Percentiles rank a stretch among this genome's conserved stretches.
Conservation (phyloP, 257 asterid genomes). For the Penstemon eatonii region DNA sequence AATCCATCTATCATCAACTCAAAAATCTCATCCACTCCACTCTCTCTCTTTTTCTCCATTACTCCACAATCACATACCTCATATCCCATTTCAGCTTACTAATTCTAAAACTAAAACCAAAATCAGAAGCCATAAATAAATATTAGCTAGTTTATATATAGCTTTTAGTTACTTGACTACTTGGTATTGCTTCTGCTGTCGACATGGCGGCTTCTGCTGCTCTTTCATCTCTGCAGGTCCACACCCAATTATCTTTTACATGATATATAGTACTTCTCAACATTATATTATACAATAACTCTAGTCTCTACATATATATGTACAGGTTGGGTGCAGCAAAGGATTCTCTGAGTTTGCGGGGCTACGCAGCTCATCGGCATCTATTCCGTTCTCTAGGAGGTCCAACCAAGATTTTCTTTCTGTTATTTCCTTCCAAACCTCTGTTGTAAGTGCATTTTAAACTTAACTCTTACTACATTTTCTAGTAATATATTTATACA, state of each 20-base stretch:
- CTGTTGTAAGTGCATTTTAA: slow-evolving; percentile 55
- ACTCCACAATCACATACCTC: slow-evolving; percentile 28
- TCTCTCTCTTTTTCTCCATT: too few species aligned
- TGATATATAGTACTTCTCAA: background rate
- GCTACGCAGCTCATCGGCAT: slow-evolving; percentile 65
- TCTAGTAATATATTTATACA: background rate
- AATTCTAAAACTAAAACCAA: too few species aligned
- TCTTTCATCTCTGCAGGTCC: slow-evolving; percentile 82
- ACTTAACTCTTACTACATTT: background rate
- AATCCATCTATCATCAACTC: slow-evolving; percentile 43
- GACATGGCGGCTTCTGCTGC: slow-evolving; percentile 78
- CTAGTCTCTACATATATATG: background rate
- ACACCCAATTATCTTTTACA: background rate
- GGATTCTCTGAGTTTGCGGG: slow-evolving; percentile 86
- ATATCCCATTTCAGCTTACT: slow-evolving; percentile 14
- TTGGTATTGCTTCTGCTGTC: slow-evolving; percentile 31
- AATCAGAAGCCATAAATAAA: slow-evolving; percentile 9
- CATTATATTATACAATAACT: background rate
- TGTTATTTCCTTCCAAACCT: slow-evolving; percentile 69
- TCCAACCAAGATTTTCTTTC: slow-evolving; percentile 66
- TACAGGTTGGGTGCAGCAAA: slow-evolving; percentile 66
- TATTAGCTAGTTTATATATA: slow-evolving; percentile 21
- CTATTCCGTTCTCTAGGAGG: slow-evolving; percentile 57
- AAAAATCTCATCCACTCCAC: slow-evolving; percentile 58
- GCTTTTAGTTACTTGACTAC: slow-evolving; percentile 8